phyloP scores from a whole-genome alignment of 2,329 filamentous ascomycete genomes.

The Pseudogymnoascus sp. region DNA sequence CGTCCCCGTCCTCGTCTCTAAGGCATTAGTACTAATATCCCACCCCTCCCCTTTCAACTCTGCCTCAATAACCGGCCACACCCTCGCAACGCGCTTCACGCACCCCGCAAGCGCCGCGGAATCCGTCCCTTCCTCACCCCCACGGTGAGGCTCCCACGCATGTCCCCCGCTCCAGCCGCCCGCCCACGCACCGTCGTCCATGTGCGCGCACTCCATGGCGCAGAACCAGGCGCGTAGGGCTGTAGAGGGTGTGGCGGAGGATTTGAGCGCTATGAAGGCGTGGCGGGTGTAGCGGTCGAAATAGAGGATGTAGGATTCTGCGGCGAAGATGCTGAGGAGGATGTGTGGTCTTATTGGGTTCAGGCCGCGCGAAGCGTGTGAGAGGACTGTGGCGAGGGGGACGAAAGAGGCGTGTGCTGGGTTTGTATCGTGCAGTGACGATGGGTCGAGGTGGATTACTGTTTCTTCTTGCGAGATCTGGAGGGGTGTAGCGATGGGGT shows the following conservation, averaged over 20 bases:
- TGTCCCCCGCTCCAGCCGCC: neutral
- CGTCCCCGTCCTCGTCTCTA: constrained; percentile 55
- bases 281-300: constrained; percentile 11
- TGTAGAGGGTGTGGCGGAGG: neutral
- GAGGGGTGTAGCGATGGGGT: neutral
- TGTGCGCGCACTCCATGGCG: constrained; percentile 40
- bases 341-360: constrained; percentile 31
- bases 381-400: neutral
- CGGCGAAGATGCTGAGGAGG: constrained; percentile 47
- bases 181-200: neutral
- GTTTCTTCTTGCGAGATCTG: neutral
- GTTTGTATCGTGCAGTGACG: neutral
- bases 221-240: constrained; percentile 53
- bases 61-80: constrained; percentile 16
- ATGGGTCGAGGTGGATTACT: neutral
- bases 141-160: neutral
- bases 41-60: constrained; percentile 46
- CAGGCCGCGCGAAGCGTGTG: constrained; percentile 26
- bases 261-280: neutral
- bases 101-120: neutral
- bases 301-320: constrained; percentile 30
- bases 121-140: neutral
- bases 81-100: neutral
- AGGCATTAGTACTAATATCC: constrained; percentile 53
- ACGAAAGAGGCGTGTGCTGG: neutral